Evolutionary conservation across 805 yeast genomes (phyloP), one percentile per base, ranked within the genome.

Genomic region (Kodamaea neixiangensis): DNA sequence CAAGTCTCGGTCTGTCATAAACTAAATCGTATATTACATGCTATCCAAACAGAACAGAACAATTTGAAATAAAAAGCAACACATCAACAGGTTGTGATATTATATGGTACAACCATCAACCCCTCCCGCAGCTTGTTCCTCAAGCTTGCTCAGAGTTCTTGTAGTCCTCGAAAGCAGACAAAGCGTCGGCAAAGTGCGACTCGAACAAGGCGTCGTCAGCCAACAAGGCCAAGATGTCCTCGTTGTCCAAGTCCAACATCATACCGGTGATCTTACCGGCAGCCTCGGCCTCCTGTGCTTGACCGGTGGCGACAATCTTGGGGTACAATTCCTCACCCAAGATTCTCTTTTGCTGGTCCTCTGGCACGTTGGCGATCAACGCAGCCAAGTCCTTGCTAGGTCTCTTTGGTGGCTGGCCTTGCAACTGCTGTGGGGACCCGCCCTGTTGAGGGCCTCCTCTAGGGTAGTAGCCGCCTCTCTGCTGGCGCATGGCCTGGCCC

Each of bases 251-350:
- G 70, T 92, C 97, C 68, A 94, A 83, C 79, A 94, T 84, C 98
- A 94, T 94, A 79, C 98, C 97, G 60, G 99, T 94, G 71, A 94
- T 89, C 80, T 92, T 93, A 78, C 97, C 97, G 61, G 97, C 97
- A 66, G 96, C 90, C 76, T 91, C 97, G 53, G 87, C 87, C 68
- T 91, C 96, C 63, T 85, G 84, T 64, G 92, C 89, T 77, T 87
- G 87, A 66, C 89, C 91, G 57, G 89, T 84, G 60, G 91, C 84
- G 59, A 86, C 85, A 66, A 94, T 87, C 82, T 85, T 89, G 68
- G 96, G 91, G 82, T 93, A 94, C 68, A 94, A 81, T 69, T 91
- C 96, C 82, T 94, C 97, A 77, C 99, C 99, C 69, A 94, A 83
- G 69, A 91, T 82, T 83, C 96, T 93, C 89, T 93, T 93, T 80